Evolutionary conservation across 2,329 filamentous ascomycete species (phyloP), one percentile per base, ranked within the genome.

Genomic region (Penicillium sp.): DNA sequence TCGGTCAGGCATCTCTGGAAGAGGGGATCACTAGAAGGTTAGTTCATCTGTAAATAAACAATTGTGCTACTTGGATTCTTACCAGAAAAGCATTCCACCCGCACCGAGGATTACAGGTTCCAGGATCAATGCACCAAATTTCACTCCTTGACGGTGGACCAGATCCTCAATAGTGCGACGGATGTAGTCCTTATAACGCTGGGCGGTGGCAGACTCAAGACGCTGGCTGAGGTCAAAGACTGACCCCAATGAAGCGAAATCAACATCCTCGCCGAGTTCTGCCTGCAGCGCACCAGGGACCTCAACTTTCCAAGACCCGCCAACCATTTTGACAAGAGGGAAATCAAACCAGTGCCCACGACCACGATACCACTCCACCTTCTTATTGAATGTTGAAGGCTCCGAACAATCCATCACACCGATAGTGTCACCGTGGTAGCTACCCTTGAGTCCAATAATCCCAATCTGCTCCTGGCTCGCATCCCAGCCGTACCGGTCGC

Each of bases 351-450:
- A 95, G 67, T 86, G 82, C 0, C 91, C 91, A 47, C 86, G 85
- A 0, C 89, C 90, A 58, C 84, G 78, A 68, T 95, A 95, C 91
- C 91, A 95, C 68, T 94, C 90, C 0, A 92, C 88, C 70, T 91
- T 91, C 65, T 91, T 84, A 66, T 95, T 95, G 71, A 82, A 95
- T 0, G 84, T 83, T 34, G 84, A 87, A 0, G 91, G 90, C 68
- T 94, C 90, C 0, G 89, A 86, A 52, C 86, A 89, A 70, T 94
- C 90, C 91, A 95, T 94, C 0, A 89, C 90, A 0, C 91, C 91
- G 46, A 95, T 92, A 0, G 91, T 95, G 68, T 95, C 91, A 2
- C 91, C 91, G 65, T 95, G 91, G 66, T 95, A 95, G 63, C 88
- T 89, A 0, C 90, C 90, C 68, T 87, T 89, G 10, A 95, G 76